Evolutionary conservation across 805 yeast species (phyloP).

Genomic region (Candida verbasci): DNA sequence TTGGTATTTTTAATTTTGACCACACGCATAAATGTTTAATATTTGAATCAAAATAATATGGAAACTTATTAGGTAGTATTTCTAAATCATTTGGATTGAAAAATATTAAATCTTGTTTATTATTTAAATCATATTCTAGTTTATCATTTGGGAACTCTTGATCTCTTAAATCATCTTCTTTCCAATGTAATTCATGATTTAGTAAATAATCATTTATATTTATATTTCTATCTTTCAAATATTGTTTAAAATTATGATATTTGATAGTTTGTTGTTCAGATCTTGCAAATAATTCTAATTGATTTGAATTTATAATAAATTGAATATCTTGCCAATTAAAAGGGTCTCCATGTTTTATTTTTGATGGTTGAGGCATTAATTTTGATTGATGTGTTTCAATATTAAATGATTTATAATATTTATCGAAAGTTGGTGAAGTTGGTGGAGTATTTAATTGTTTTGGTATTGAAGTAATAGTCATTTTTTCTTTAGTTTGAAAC

Average conservation of each 20-base stretch:
- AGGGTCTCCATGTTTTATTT: slow-evolving; percentile 26
- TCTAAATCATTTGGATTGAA: slow-evolving; percentile 38
- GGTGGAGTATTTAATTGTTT: slow-evolving; percentile 9
- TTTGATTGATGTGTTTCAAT: slow-evolving; percentile 23
- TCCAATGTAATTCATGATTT: slow-evolving; percentile 49
- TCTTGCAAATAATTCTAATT: slow-evolving; percentile 47
- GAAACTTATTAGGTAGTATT: slow-evolving; percentile 57
- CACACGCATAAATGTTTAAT: slow-evolving; percentile 62
- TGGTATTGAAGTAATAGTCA: background rate
- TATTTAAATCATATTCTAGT: slow-evolving; percentile 8
- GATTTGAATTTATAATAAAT: slow-evolving; percentile 34
- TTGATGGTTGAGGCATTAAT: slow-evolving; percentile 35
- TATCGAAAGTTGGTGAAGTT: slow-evolving; percentile 7
- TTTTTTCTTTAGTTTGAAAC: too few relatives aligned
- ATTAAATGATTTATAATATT: slow-evolving; percentile 7
- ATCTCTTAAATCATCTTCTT: slow-evolving; percentile 19
- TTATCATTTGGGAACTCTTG: slow-evolving; percentile 11
- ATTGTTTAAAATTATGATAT: slow-evolving; percentile 44
- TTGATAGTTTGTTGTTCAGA: slow-evolving; percentile 36
- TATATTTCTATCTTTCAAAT: slow-evolving; percentile 27
- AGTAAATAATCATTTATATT: slow-evolving; percentile 49
- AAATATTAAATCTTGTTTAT: slow-evolving; percentile 37
- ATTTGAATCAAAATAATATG: slow-evolving; percentile 52
- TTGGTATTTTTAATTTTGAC: slow-evolving; percentile 54
- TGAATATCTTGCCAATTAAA: slow-evolving; percentile 45